phyloP scores from a whole-genome alignment of 495 filamentous ascomycete species.

The Hypomontagnella monticulosa region DNA sequence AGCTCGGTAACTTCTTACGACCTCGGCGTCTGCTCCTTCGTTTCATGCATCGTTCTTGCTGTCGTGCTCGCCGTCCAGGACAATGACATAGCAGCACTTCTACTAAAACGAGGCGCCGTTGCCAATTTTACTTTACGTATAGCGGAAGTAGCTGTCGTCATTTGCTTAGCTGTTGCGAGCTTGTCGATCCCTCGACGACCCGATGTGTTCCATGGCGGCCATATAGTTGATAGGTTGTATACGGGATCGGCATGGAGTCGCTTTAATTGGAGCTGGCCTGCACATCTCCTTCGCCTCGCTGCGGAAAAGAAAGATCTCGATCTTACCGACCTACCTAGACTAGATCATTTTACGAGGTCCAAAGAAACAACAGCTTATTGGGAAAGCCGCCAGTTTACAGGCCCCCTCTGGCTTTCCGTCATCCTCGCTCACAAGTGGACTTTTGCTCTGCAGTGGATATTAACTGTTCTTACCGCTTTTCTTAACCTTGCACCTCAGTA shows the following conservation, averaged over 20 bases:
- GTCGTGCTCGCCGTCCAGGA: conserved; percentile 53
- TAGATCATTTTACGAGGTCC: conserved; percentile 60
- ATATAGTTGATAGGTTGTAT: conserved; percentile 69
- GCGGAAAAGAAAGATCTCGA: conserved; percentile 65
- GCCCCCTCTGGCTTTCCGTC: conserved; percentile 71
- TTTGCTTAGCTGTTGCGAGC: conserved; percentile 51
- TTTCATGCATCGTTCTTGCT: conserved; percentile 54
- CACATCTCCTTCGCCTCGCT: conserved; percentile 61
- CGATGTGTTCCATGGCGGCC: conserved; percentile 66
- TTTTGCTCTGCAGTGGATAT: conserved; percentile 63
- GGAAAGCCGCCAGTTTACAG: conserved; percentile 56
- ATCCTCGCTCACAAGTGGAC: conserved; percentile 62
- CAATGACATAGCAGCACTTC: conserved; percentile 42
- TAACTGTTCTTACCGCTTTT: conserved; percentile 63
- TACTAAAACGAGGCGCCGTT: conserved; percentile 40
- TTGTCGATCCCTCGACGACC: conserved; percentile 72
- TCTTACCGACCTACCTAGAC: conserved; percentile 66
- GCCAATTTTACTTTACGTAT: conserved; percentile 49
- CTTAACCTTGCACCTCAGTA: conserved; percentile 76
- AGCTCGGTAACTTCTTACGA: conserved; percentile 57
- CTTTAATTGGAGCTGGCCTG: conserved; percentile 73
- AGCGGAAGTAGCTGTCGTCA: conserved; percentile 48
- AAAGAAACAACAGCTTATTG: conserved; percentile 60
- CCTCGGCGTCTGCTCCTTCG: conserved; percentile 56
- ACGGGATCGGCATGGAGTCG: conserved; percentile 68